phyloP scores from a whole-genome alignment of 2,329 filamentous ascomycete genomes.

The Colletotrichum incanum region DNA sequence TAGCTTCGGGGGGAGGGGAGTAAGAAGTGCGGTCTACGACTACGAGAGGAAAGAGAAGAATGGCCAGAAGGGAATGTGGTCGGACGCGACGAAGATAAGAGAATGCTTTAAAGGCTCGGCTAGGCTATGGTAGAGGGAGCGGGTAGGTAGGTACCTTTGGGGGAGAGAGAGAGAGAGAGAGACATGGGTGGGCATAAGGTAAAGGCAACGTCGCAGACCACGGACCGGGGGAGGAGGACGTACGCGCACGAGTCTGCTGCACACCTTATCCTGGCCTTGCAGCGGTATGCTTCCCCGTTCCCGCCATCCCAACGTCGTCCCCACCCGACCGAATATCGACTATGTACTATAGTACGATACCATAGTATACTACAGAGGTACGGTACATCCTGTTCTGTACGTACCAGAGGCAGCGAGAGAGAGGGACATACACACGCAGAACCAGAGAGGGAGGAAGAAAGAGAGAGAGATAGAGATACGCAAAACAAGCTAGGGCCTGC shows the following conservation, averaged over 20 bases:
- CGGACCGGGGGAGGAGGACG: constrained; percentile 12
- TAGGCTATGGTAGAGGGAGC: background rate
- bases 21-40: background rate
- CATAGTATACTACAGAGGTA: too few species aligned
- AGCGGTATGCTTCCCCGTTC: constrained; percentile 22
- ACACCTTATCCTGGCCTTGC: constrained; percentile 17
- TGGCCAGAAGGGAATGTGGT: constrained; percentile 17
- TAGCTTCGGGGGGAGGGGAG: constrained; percentile 28
- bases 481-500: constrained; percentile 22
- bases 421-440: too few species aligned
- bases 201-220: constrained; percentile 38
- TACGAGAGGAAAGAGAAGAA: constrained; percentile 28
- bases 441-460: too few species aligned
- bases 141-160: background rate
- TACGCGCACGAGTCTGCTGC: background rate
- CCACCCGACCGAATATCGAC: too few species aligned
- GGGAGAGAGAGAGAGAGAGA: too few species aligned
- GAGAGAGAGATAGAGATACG: background rate
- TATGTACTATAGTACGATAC: too few species aligned
- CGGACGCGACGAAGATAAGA: constrained; percentile 30
- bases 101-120: constrained; percentile 34
- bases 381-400: too few species aligned
- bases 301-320: constrained; percentile 16
- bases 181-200: constrained; percentile 32
- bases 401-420: too few species aligned